These are phyloP conservation scores for Pelargonium citronellum DNA, from an alignment of 441 rosid species.

Conservation along the genomic window DNA sequence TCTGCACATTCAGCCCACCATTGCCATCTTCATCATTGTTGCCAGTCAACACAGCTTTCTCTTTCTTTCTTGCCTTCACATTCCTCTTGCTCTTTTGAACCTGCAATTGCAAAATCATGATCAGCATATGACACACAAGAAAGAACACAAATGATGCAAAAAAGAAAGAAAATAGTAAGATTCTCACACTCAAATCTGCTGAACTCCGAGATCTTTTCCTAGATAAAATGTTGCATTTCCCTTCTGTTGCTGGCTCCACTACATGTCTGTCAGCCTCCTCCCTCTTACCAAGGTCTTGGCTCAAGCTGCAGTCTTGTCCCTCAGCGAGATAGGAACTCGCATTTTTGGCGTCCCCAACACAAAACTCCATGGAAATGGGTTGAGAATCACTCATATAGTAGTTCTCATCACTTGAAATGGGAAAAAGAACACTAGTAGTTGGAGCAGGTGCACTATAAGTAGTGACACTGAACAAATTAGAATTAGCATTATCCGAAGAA, in stretches of 20 bases:
- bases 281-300: slow-evolving; percentile 19
- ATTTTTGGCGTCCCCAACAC: slow-evolving; percentile 31
- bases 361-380: slow-evolving; percentile 35
- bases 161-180: neutral
- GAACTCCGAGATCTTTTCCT: slow-evolving; percentile 41
- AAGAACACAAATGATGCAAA: neutral
- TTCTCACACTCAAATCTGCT: slow-evolving; percentile 41
- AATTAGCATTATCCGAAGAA: too few species aligned
- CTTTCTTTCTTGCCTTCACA: slow-evolving; percentile 38
- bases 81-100: slow-evolving; percentile 42
- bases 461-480: too few species aligned
- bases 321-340: slow-evolving; percentile 37
- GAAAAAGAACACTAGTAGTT: slow-evolving; percentile 18
- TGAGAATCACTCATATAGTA: slow-evolving; percentile 27
- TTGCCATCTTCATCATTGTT: slow-evolving; percentile 33
- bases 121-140: neutral
- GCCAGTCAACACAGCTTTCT: slow-evolving; percentile 27
- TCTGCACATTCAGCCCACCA: slow-evolving; percentile 26
- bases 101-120: slow-evolving; percentile 15
- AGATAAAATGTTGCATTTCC: slow-evolving; percentile 27
- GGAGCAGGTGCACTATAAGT: too few species aligned
- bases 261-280: neutral
- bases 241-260: slow-evolving; percentile 14
- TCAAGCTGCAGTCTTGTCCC: slow-evolving; percentile 24
- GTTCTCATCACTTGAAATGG: slow-evolving; percentile 27